These are phyloP conservation scores for Entoloma clypeatum DNA, from an alignment of 1,284 basidiomycete species.

Conservation along the genomic window DNA sequence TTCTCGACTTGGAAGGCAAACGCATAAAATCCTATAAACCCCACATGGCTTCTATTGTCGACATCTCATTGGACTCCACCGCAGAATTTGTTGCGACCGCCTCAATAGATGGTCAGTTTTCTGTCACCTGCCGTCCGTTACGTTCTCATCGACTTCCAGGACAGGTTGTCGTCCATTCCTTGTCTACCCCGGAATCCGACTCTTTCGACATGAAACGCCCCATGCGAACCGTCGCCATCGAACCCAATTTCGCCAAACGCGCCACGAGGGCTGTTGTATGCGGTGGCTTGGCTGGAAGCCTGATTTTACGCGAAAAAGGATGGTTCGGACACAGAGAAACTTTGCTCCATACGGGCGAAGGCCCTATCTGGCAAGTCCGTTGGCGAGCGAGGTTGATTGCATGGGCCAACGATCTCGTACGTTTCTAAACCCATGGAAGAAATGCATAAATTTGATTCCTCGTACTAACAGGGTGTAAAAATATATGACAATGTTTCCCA, in stretches of 20 bases:
- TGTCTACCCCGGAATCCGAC: slow-evolving; percentile 81
- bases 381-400: slow-evolving; percentile 89
- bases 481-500: slow-evolving; percentile 86
- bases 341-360: slow-evolving; percentile 83
- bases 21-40: slow-evolving; percentile 90
- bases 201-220: slow-evolving; percentile 92
- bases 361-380: slow-evolving; percentile 88
- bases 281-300: slow-evolving; percentile 87
- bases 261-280: slow-evolving; percentile 85
- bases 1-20: slow-evolving; percentile 77
- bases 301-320: slow-evolving; percentile 89
- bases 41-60: slow-evolving; percentile 87
- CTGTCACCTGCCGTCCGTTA: background rate
- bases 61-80: slow-evolving; percentile 81
- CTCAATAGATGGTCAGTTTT: slow-evolving; percentile 82
- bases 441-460: background rate
- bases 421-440: slow-evolving; percentile 20
- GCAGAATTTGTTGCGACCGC: slow-evolving; percentile 92
- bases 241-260: slow-evolving; percentile 86
- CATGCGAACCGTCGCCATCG: slow-evolving; percentile 86
- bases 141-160: slow-evolving; percentile 42
- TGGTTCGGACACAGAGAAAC: slow-evolving; percentile 97
- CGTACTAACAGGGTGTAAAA: slow-evolving; percentile 72
- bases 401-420: slow-evolving; percentile 92
- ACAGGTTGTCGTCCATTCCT: slow-evolving; percentile 85